Conservation (phyloP, 2,329 filamentous ascomycete genomes). For the Phaeosphaeria sp. region DNA sequence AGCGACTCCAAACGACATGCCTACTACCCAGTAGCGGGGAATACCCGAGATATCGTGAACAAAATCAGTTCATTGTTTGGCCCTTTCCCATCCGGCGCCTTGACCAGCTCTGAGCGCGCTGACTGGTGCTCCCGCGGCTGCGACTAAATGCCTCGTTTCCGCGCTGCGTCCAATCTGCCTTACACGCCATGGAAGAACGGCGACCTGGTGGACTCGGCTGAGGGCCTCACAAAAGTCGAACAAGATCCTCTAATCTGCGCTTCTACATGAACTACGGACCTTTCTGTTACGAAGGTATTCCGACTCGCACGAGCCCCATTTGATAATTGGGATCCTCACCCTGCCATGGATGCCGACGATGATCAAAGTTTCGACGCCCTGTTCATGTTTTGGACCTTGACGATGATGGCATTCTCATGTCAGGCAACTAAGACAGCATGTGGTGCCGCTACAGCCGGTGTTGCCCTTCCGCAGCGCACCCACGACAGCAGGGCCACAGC, state of each 20-base stretch:
- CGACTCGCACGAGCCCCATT: not conserved
- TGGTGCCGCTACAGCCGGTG: constrained; percentile 13
- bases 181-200: not conserved
- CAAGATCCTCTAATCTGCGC: not conserved
- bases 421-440: not conserved
- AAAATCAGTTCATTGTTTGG: constrained; percentile 9
- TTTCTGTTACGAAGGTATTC: not conserved
- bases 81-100: not conserved
- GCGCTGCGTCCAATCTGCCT: not conserved
- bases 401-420: constrained; percentile 10
- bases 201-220: not conserved
- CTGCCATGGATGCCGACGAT: constrained; percentile 1
- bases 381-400: not conserved
- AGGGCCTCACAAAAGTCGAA: not conserved
- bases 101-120: not conserved
- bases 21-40: constrained; percentile 4
- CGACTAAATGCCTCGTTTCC: constrained; percentile 1
- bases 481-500: constrained; percentile 13
- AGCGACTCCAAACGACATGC: constrained; percentile 3
- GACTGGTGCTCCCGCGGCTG: not conserved
- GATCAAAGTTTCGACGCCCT: not conserved
- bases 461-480: constrained; percentile 4
- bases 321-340: not conserved
- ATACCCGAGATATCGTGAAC: constrained; percentile 7
- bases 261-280: not conserved